Base-by-base conservation (phyloP, 352 stramenopile species). In the Phytopythium aichiense region DNA sequence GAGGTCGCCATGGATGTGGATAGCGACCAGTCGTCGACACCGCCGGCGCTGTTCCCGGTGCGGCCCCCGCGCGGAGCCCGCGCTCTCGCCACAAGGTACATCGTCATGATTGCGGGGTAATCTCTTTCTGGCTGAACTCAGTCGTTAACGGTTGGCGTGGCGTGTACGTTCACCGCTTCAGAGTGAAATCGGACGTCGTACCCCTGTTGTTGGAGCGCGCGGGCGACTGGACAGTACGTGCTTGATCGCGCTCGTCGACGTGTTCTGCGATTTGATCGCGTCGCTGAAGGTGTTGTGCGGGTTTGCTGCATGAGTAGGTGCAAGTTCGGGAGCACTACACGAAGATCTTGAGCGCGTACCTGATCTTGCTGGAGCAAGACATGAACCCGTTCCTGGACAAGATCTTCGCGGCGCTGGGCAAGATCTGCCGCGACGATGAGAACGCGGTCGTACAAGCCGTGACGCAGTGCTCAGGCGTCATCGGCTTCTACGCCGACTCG, bases 381-480 rank as follows among this genome's bases (percentile, higher is more conserved):
- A 84, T 93, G 73, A 89, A 89, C 46, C 68, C 79, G 63, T 88
- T 75, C 46, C 56, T 95, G 56, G 84, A 89, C 60, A 84, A 85
- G 59, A 73, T 92, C 48, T 89, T 95, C 65, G 69, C 71, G 37
- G 84, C 79, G 22, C 58, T 95, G 45, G 72, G 75, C 4, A 92
- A 88, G 52, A 91, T 73, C 28, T 95, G 86, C 33, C 86, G 76
- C 6, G 81, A 95, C 51, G 84, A 93, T 28, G 86, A 93, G 66
- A 69, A 79, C 25, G 46, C 59, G 35, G 81, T 95, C 22, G 68
- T 87, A 4, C 68, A 78, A 31, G 85, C 76, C 23, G 80, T 95
- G 9, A 83, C 82, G 45, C 66, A 79, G 33, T 91, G 82, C 62
- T 89, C 71, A 12, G 60, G 61, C 2, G 75, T 93, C 30, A 71